Evolutionary conservation across 345 rosid genomes (phyloP).

Genomic region (Geranium brycei): DNA sequence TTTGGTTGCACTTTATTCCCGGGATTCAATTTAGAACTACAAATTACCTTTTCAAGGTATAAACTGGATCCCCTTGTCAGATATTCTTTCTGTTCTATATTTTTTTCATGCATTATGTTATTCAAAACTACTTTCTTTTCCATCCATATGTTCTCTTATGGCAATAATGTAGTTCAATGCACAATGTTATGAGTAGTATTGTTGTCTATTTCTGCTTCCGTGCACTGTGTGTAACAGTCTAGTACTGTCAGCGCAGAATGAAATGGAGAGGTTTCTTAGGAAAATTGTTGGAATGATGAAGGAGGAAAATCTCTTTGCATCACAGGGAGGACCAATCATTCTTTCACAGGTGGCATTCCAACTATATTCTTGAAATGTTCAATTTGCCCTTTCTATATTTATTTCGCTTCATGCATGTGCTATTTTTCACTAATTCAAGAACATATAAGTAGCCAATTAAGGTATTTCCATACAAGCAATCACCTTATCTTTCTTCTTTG

Average conservation of each 20-base stretch:
- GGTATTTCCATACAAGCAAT: too few relatives aligned
- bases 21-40: slow-evolving; percentile 56
- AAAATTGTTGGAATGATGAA: slow-evolving; percentile 46
- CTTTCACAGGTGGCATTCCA: slow-evolving; percentile 38
- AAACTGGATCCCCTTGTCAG: slow-evolving; percentile 4
- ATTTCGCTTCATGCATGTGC: neutral
- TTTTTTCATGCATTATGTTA: neutral
- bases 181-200: neutral
- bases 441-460: too few relatives aligned
- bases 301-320: slow-evolving; percentile 46
- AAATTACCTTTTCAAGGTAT: slow-evolving; percentile 38
- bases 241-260: slow-evolving; percentile 18
- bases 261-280: slow-evolving; percentile 37
- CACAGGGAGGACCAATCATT: slow-evolving; percentile 64
- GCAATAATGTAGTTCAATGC: neutral
- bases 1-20: slow-evolving; percentile 64
- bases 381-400: neutral
- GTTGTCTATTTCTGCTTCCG: neutral
- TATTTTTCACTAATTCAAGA: neutral
- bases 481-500: neutral
- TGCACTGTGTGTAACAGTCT: neutral
- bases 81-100: neutral
- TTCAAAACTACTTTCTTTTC: neutral
- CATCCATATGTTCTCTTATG: neutral
- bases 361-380: neutral